Evolutionary conservation across 441 rosid species (phyloP), one percentile per base, ranked within the genome.

Genomic region (Adansonia madagascariensis): DNA sequence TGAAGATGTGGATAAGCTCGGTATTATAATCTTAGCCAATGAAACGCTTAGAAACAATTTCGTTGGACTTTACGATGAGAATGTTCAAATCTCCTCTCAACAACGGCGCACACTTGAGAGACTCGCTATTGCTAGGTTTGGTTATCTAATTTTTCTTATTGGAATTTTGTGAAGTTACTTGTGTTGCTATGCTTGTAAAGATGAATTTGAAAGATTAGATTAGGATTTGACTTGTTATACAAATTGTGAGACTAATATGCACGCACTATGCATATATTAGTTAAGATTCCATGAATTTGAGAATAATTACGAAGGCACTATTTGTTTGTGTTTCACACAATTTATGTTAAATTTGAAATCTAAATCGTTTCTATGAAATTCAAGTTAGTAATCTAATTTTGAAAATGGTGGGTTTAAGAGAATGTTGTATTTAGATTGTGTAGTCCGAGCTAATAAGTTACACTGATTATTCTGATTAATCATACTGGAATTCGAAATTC

Each of bases 31-130:
- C 73, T 74, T 85, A 12, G 96, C 96, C 1, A 83, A 80, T 60
- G 90, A 91, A 85, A 90, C 85, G 80, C 90, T 94, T 62, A 83
- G 96, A 60, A 94, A 91, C 68, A 87, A 85, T 84, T 96, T 89
- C 77, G 89, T 90, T 43, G 98, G 98, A 67, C 87, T 96, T 75
- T 91, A 94, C 73, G 98, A 91, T 22, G 84, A 83, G 60, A 84
- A 60, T 47, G 73, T 89, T 22, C 77, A 82, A 62, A 75, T 92
- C 71, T 75, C 86, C 4, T 71, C 84, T 9, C 74, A 70, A 57
- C 92, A 92, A 76, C 97, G 91, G 39, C 89, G 83, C 17, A 85
- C 87, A 73, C 98, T 96, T 35, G 93, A 91, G 80, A 91, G 96
- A 6, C 84, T 92, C 7, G 97, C 97, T 47, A 81, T 86, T 60